Conservation (phyloP, 2,329 filamentous ascomycete species). For the Cytospora leucostoma region DNA sequence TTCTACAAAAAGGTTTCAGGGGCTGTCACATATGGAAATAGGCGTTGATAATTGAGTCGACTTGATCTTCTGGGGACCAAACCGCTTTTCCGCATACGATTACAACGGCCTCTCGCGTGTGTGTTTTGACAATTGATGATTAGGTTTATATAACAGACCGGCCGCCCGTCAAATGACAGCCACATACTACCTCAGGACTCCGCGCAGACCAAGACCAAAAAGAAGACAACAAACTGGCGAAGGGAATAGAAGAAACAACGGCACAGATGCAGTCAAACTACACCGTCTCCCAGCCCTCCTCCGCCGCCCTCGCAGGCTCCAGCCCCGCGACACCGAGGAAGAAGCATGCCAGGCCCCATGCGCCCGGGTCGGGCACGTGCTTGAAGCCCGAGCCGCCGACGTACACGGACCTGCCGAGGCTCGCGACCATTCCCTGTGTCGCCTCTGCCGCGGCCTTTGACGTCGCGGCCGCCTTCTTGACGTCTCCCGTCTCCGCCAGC, state of each 20-base stretch:
- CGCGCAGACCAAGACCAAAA: conserved; percentile 13
- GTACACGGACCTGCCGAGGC: conserved; percentile 80
- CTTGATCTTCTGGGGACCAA: conserved; percentile 21
- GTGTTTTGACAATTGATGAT: conserved; percentile 5
- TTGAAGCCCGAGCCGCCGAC: conserved; percentile 74
- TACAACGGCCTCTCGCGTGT: not conserved
- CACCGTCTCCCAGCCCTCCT: conserved; percentile 41
- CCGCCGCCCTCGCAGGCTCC: conserved; percentile 44
- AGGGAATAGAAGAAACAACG: not conserved
- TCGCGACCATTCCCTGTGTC: conserved; percentile 91
- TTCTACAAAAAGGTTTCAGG: conserved; percentile 24
- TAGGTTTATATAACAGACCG: conserved; percentile 17
- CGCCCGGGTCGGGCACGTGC: conserved; percentile 70
- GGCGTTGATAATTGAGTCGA: conserved; percentile 29
- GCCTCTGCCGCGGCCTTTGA: conserved; percentile 74
- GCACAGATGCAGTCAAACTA: not conserved
- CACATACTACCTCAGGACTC: conserved; percentile 17
- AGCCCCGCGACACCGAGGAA: conserved; percentile 71
- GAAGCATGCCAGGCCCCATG: conserved; percentile 74
- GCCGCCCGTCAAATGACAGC: conserved; percentile 11
- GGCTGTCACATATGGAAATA: conserved; percentile 29
- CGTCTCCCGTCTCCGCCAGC: conserved; percentile 63
- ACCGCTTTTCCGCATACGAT: conserved; percentile 8
- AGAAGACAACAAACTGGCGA: not conserved
- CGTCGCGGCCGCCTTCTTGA: conserved; percentile 73